phyloP scores from a whole-genome alignment of 768 basidiomycete species.

The Guyanaporus albipodus region DNA sequence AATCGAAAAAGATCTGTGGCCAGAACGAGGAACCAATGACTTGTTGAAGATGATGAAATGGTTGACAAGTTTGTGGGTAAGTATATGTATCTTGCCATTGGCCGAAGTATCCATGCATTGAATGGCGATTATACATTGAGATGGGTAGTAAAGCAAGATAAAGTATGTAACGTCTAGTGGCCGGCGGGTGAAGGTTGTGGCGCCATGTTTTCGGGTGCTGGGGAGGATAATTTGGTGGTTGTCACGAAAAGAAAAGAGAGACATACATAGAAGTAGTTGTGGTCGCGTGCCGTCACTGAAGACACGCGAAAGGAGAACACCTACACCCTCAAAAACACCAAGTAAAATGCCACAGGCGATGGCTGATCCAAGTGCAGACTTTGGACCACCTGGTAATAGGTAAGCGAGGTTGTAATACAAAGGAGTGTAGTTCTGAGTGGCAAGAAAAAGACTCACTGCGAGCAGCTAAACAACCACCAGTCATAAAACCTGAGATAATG shows the following conservation, averaged over 20 bases:
- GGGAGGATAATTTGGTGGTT: slow-evolving; percentile 5
- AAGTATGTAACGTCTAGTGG: slow-evolving; percentile 46
- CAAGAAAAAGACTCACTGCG: slow-evolving; percentile 62
- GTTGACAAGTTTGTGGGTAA: neutral
- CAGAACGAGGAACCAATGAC: neutral
- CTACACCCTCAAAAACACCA: slow-evolving; percentile 93
- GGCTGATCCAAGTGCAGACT: slow-evolving; percentile 86
- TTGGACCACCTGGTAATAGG: slow-evolving; percentile 72
- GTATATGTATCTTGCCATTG: slow-evolving; percentile 25
- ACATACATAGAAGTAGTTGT: slow-evolving; percentile 74
- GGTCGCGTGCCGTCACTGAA: slow-evolving; percentile 82
- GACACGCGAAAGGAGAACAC: slow-evolving; percentile 85
- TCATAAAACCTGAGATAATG: slow-evolving; percentile 97
- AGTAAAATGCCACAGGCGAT: slow-evolving; percentile 94
- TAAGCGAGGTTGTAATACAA: slow-evolving; percentile 5
- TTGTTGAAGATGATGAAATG: neutral
- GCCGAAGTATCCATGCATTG: slow-evolving; percentile 30
- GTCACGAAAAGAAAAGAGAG: neutral
- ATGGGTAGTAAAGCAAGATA: slow-evolving; percentile 31
- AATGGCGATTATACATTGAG: slow-evolving; percentile 36
- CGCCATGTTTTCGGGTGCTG: slow-evolving; percentile 56
- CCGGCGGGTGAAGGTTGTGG: slow-evolving; percentile 44
- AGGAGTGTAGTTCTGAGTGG: neutral
- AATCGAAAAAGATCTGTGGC: neutral
- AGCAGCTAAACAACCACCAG: slow-evolving; percentile 91